Evolutionary conservation across 441 rosid genomes (phyloP), one percentile per base, ranked within the genome.

Genomic region (Metrosideros polymorpha): DNA sequence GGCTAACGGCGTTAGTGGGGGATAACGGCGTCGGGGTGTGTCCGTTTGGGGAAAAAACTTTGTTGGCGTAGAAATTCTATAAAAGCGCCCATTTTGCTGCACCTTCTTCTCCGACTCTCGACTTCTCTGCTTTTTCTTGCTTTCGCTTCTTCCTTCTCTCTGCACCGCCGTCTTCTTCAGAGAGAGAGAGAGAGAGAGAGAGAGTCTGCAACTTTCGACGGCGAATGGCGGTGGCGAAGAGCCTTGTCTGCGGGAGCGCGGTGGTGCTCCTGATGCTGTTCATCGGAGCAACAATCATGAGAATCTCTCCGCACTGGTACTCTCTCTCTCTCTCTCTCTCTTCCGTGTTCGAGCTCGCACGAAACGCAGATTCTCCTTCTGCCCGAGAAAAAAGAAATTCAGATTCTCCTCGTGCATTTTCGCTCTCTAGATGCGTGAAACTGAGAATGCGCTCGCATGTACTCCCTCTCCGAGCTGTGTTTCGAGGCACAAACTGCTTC

Each of bases 141-240:
- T 75, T 59, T 82, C 53, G 39, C 55, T 71, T 47, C 85, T 61
- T 39, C 17, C n/a, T 49, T 59, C 75, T 83, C 83, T 71, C 79
- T 39, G 47, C 79, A 71, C 22, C 79, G 3, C 79, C 79, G n/a
- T 39, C 66, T 42, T 87, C 85, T 57, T 88, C 55, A 43, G 59
- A 30, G 63, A 47, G 35, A 51, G 86, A 17, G 24, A 49, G 9
- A 55, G 50, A 12, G 53, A 12, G 39, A 51, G 51, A 24, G 71
- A 29, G 50, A 52, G 86, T 66, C 79, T 71, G 79, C 27, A 39
- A 71, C 79, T 71, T 39, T 24, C n/a, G 47, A 71, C n/a, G 79
- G 79, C 47, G 88, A 91, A 92, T 91, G 95, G 88, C 87, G 84
- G 88, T 87, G 82, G 57, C 89, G 53, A 83, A 84, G 71, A 89